These are phyloP conservation scores for Fusarium staphyleae DNA, from an alignment of 2,329 filamentous ascomycete species.

Conservation along the genomic window DNA sequence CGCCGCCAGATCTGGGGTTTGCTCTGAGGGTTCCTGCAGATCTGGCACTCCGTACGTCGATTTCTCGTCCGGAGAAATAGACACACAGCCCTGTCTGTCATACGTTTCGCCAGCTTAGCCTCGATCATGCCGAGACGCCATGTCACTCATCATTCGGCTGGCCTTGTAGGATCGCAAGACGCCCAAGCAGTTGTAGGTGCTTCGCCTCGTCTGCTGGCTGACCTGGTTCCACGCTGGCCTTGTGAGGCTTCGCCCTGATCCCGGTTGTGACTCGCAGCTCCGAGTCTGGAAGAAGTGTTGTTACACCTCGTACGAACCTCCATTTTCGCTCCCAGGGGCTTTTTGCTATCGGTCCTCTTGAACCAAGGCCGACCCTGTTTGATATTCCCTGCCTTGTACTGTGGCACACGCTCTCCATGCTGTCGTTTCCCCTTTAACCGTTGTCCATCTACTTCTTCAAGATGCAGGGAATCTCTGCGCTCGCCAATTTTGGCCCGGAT, in stretches of 20 bases:
- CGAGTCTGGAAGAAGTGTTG: no score
- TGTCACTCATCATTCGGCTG: no score
- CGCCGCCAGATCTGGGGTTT: conserved; percentile 37
- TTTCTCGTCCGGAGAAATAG: conserved; percentile 1
- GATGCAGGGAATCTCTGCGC: conserved; percentile 27
- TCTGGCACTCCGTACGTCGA: conserved; percentile 28
- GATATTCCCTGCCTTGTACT: neutral
- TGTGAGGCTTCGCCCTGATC: conserved; percentile 5
- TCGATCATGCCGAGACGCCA: neutral
- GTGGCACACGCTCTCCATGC: conserved; percentile 19
- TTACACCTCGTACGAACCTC: no score
- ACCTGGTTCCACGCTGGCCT: conserved; percentile 5
- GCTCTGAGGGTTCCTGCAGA: conserved; percentile 39
- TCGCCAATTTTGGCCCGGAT: conserved; percentile 21
- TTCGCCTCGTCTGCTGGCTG: conserved; percentile 13
- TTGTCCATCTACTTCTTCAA: conserved; percentile 35
- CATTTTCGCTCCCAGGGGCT: neutral
- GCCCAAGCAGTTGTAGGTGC: no score
- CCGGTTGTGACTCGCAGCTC: neutral
- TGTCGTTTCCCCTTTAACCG: conserved; percentile 35
- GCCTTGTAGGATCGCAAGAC: neutral
- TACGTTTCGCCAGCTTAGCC: conserved; percentile 1
- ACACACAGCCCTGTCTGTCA: conserved; percentile 13
- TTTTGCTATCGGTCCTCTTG: conserved; percentile 3
- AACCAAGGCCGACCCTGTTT: conserved; percentile 19